These are phyloP conservation scores for Begonia masoniana DNA, from an alignment of 306 rosid genomes.

Conservation along the genomic window DNA sequence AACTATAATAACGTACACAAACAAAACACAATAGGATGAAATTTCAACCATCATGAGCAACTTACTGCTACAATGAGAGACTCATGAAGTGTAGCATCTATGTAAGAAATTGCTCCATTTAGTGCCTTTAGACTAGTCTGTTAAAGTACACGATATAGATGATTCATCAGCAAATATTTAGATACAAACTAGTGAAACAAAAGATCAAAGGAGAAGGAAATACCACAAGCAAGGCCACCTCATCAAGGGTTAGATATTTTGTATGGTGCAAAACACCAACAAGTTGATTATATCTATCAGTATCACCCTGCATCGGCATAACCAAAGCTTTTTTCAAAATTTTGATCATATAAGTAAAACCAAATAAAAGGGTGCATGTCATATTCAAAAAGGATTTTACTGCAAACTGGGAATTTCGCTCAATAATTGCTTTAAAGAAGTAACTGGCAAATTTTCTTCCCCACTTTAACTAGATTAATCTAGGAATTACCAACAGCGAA, in stretches of 20 bases:
- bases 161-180: not conserved
- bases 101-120: slow-evolving; percentile 41
- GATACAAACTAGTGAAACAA: not conserved
- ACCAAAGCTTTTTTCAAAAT: not conserved
- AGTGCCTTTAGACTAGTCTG: slow-evolving; percentile 64
- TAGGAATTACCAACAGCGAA: too few relatives aligned
- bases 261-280: slow-evolving; percentile 22
- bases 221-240: slow-evolving; percentile 42
- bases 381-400: too few relatives aligned
- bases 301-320: slow-evolving; percentile 30
- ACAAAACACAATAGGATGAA: not conserved
- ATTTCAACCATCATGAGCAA: not conserved
- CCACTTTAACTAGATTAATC: too few relatives aligned
- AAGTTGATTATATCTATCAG: slow-evolving; percentile 38
- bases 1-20: slow-evolving; percentile 1
- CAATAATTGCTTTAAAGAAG: too few relatives aligned
- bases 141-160: slow-evolving; percentile 4
- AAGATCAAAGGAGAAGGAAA: not conserved
- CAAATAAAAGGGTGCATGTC: not conserved
- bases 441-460: too few relatives aligned
- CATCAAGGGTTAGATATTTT: slow-evolving; percentile 13
- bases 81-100: slow-evolving; percentile 36
- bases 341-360: not conserved
- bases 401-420: too few relatives aligned
- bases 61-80: slow-evolving; percentile 47